Percentiles rank a stretch among this genome's conserved stretches.
These are phyloP conservation scores for Fusarium metavorans DNA, from an alignment of 2,329 filamentous ascomycete genomes.

Conservation along the genomic window DNA sequence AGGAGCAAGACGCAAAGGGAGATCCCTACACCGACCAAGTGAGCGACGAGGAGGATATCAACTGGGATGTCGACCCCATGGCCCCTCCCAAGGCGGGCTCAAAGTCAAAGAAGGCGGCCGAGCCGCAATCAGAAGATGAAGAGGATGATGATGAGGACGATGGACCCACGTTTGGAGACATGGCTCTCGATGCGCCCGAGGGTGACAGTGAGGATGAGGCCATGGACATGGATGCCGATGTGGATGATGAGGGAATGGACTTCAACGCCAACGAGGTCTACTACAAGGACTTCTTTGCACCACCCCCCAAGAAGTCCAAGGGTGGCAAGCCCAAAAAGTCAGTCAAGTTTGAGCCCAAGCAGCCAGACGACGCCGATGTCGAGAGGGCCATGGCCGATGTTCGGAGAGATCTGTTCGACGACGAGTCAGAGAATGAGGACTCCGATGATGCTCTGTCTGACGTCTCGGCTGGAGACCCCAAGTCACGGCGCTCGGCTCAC, in stretches of 20 bases:
- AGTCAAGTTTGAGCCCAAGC: slow-evolving; percentile 54
- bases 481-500: slow-evolving; percentile 83
- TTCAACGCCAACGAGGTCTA: slow-evolving; percentile 88
- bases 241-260: slow-evolving; percentile 69
- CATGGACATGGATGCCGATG: slow-evolving; percentile 60
- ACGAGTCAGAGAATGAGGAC: slow-evolving; percentile 73
- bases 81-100: slow-evolving; percentile 50
- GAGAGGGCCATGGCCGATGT: slow-evolving; percentile 88
- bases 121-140: slow-evolving; percentile 32
- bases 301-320: slow-evolving; percentile 79
- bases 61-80: slow-evolving; percentile 87
- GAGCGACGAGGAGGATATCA: slow-evolving; percentile 87
- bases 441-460: slow-evolving; percentile 75
- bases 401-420: slow-evolving; percentile 90
- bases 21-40: slow-evolving; percentile 79
- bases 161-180: slow-evolving; percentile 86
- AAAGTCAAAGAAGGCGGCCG: slow-evolving; percentile 47
- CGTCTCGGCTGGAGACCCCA: slow-evolving; percentile 75
- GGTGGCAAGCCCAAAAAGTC: slow-evolving; percentile 58
- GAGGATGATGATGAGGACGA: slow-evolving; percentile 78
- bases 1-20: slow-evolving; percentile 84
- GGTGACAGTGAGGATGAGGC: slow-evolving; percentile 76
- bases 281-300: slow-evolving; percentile 95
- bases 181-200: slow-evolving; percentile 78
- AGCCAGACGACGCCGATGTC: slow-evolving; percentile 74